phyloP scores from a whole-genome alignment of 176 grass and related monocot species.

The Bromus sterilis region DNA sequence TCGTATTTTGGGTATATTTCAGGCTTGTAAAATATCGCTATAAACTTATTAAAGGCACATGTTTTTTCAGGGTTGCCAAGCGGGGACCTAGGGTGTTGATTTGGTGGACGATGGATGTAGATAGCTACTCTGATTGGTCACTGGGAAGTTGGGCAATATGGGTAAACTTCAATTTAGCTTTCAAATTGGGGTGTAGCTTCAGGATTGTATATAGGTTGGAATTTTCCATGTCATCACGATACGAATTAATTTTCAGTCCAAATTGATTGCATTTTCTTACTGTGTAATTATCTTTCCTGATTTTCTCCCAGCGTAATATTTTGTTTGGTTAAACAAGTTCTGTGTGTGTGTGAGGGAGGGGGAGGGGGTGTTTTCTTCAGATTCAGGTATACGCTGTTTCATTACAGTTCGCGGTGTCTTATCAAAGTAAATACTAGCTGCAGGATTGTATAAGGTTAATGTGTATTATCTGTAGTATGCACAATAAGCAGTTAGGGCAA shows the following conservation, averaged over 20 bases:
- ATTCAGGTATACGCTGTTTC: background rate
- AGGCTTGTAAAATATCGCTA: background rate
- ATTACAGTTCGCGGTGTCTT: background rate
- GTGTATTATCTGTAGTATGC: background rate
- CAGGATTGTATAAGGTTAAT: background rate
- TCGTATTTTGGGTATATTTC: background rate
- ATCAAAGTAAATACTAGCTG: background rate
- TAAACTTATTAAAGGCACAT: no score
- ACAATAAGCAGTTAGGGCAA: no score
- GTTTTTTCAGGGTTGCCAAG: background rate
- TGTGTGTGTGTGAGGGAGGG: no score
- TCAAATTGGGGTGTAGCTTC: background rate
- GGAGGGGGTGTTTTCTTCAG: background rate
- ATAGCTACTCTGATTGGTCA: background rate
- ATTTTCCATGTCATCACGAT: background rate
- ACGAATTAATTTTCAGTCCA: background rate
- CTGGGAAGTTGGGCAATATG: background rate
- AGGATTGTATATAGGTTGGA: background rate
- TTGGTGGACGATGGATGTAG: background rate
- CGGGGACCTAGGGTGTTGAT: background rate
- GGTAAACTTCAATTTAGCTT: background rate
- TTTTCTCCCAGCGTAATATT: background rate
- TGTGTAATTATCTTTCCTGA: background rate
- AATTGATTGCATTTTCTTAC: background rate
- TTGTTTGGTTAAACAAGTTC: rapidly evolving